phyloP scores from a whole-genome alignment of 257 asterid genomes.

The Ligustrum vulgare region DNA sequence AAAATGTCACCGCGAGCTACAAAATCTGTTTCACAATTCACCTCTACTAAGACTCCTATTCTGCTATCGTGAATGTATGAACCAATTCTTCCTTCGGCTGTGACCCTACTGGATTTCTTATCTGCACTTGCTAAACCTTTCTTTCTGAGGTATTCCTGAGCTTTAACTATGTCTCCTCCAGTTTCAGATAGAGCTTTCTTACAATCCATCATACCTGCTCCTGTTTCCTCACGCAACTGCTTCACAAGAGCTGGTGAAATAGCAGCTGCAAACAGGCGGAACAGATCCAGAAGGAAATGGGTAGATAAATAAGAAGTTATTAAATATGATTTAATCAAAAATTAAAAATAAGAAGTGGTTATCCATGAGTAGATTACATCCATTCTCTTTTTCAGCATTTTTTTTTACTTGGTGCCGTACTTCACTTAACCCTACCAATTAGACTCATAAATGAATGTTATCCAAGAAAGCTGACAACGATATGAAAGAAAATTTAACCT shows the following conservation, averaged over 20 bases:
- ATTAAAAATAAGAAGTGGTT: neutral
- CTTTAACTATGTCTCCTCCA: constrained; percentile 73
- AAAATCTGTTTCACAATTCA: constrained; percentile 93
- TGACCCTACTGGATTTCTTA: constrained; percentile 83
- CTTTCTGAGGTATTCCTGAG: constrained; percentile 86
- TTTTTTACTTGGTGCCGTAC: neutral
- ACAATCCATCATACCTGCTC: constrained; percentile 99
- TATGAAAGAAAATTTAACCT: neutral
- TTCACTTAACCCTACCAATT: neutral
- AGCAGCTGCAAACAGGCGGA: constrained; percentile 43
- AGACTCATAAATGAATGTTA: neutral
- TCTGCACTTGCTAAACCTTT: constrained; percentile 95
- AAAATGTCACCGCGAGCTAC: constrained; percentile 96
- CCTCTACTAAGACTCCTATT: constrained; percentile 90
- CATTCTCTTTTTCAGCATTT: neutral
- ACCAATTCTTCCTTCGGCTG: constrained; percentile 95
- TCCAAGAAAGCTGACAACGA: neutral
- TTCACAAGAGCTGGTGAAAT: constrained; percentile 90
- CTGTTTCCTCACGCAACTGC: constrained; percentile 91
- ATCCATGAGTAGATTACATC: neutral
- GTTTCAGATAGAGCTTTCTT: constrained; percentile 86
- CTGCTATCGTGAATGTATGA: constrained; percentile 91
- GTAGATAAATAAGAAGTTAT: neutral
- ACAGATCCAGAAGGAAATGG: neutral
- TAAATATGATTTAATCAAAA: neutral